Evolutionary conservation across 2,329 filamentous ascomycete species (phyloP).

Genomic region (Lizonia empirigonia): DNA sequence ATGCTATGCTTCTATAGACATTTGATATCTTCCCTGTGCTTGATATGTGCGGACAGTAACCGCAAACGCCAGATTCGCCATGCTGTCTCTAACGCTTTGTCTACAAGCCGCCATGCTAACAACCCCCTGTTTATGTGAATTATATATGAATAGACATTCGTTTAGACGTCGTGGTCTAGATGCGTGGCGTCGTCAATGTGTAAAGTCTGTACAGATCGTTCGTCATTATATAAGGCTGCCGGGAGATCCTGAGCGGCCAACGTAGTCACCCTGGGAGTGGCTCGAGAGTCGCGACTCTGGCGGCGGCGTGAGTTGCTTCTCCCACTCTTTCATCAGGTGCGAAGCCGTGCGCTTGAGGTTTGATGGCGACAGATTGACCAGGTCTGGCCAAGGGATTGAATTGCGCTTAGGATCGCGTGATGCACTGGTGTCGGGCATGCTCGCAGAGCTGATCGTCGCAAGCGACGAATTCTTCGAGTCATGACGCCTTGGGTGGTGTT

Average conservation of each 20-base stretch:
- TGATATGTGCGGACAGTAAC: constrained; percentile 15
- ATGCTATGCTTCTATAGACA: constrained; percentile 15
- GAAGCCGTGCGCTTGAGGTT: constrained; percentile 84
- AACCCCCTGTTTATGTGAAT: constrained; percentile 24
- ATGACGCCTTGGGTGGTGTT: constrained; percentile 52
- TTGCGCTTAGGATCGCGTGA: constrained; percentile 44
- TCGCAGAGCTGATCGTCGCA: constrained; percentile 39
- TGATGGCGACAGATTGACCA: constrained; percentile 73
- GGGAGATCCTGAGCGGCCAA: constrained; percentile 39
- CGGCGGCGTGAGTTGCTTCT: constrained; percentile 70
- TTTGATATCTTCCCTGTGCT: constrained; percentile 13
- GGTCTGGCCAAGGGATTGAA: constrained; percentile 67
- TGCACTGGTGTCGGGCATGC: constrained; percentile 29
- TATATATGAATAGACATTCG: constrained; percentile 29
- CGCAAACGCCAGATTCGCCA: constrained; percentile 16
- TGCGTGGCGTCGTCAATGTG: constrained; percentile 41
- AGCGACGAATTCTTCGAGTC: constrained; percentile 47
- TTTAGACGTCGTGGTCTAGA: constrained; percentile 32
- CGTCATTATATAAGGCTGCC: constrained; percentile 29
- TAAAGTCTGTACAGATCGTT: constrained; percentile 24
- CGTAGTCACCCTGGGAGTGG: constrained; percentile 45
- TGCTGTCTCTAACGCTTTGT: background rate
- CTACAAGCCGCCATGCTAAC: constrained; percentile 31
- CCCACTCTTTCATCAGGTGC: constrained; percentile 89
- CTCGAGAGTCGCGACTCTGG: constrained; percentile 40